These are phyloP conservation scores for Tephrocybe rancida DNA, from an alignment of 768 basidiomycete species.

Conservation along the genomic window DNA sequence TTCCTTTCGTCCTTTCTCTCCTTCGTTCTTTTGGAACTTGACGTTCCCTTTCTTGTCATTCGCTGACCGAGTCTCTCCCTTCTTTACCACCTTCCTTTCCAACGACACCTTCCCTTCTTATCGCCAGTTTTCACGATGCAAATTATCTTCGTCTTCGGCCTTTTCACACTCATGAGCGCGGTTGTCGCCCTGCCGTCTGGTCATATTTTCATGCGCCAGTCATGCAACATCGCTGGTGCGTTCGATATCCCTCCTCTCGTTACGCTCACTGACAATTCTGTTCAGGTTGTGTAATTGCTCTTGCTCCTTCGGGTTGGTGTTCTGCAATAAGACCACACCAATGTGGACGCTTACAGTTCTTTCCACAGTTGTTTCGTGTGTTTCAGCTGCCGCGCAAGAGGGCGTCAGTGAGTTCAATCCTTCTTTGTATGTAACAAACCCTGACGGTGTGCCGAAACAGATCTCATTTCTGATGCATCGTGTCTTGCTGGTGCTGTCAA, in stretches of 20 bases:
- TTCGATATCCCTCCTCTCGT: neutral
- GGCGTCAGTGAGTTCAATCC: conserved; percentile 10
- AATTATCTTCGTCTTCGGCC: conserved; percentile 8
- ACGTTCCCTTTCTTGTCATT: conserved; percentile 15
- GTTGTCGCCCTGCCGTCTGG: conserved; percentile 14
- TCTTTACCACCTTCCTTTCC: neutral
- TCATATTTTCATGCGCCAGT: conserved; percentile 13
- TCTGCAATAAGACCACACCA: too few species aligned
- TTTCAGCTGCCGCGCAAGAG: conserved; percentile 10
- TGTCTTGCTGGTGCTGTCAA: conserved; percentile 15
- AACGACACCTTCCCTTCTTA: neutral
- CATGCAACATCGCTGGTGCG: conserved; percentile 13
- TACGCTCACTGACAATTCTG: neutral
- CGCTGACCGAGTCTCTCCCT: neutral
- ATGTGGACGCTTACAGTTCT: neutral
- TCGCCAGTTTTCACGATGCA: conserved; percentile 7
- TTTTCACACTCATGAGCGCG: conserved; percentile 5
- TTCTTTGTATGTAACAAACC: neutral
- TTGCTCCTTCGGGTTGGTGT: conserved; percentile 13
- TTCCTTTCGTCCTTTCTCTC: neutral
- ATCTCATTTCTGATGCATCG: conserved; percentile 10
- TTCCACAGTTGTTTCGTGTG: conserved; percentile 9
- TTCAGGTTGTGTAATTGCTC: conserved; percentile 14
- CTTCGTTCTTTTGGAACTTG: conserved; percentile 14
- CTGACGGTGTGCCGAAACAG: neutral